Evolutionary conservation across 352 stramenopile genomes (phyloP).

Genomic region (Globisporangium paddicum): DNA sequence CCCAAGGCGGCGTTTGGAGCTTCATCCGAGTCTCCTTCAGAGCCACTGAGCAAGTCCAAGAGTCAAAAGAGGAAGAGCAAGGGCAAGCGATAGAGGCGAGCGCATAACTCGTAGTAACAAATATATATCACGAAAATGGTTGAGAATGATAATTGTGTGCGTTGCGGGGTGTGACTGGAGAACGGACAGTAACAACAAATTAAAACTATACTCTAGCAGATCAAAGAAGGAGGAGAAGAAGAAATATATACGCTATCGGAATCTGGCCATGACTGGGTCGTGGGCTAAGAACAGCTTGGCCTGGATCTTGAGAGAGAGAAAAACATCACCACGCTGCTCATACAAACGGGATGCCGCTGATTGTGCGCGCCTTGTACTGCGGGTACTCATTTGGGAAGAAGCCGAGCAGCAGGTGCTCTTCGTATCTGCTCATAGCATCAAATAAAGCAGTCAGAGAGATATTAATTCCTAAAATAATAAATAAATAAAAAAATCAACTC

Average conservation of each 20-base stretch:
- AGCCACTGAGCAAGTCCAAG: constrained; percentile 7
- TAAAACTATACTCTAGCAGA: constrained; percentile 5
- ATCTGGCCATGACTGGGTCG: neutral
- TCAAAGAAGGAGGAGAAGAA: neutral
- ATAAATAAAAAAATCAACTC: too few relatives aligned
- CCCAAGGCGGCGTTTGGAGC: constrained; percentile 3
- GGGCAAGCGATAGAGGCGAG: constrained; percentile 12
- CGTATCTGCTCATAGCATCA: constrained; percentile 51
- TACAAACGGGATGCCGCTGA: constrained; percentile 93
- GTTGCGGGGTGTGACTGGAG: neutral
- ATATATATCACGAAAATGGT: constrained; percentile 7
- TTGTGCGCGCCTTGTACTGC: constrained; percentile 81
- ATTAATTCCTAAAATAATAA: too few relatives aligned
- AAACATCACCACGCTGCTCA: neutral
- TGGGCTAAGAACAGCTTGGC: neutral
- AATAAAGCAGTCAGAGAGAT: too few relatives aligned
- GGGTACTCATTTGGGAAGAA: constrained; percentile 94
- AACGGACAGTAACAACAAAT: neutral
- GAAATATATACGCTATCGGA: neutral
- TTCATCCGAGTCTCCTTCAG: neutral
- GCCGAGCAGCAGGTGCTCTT: constrained; percentile 88
- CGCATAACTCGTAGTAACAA: neutral
- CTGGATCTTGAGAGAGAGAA: neutral
- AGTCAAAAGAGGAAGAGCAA: constrained; percentile 42
- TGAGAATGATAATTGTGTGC: neutral